Base-by-base conservation (phyloP, 2,329 filamentous ascomycete species). In the Acrocalymma vagum region DNA sequence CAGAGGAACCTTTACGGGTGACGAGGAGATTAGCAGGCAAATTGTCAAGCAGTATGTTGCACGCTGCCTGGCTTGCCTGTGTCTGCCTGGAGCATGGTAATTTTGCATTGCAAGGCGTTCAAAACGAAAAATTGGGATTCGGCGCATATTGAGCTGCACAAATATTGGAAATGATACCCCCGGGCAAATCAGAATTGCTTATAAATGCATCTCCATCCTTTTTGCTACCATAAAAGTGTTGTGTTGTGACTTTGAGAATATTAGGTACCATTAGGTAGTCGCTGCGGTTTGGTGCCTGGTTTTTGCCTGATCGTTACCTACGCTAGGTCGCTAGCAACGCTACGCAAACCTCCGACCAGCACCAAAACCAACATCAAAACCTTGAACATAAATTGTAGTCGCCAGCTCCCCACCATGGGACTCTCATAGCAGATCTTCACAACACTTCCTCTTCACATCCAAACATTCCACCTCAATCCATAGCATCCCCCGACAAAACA, bases 291-390 rank as follows among this genome's bases (percentile, higher is more conserved):
- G 61, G 35, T 64, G 63, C 65, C 65, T 67, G 62, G 48, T 28
- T n/a, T 40, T 44, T 65, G 65, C 65, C 65, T 67, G 53, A 49
- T 55, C 29, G 63, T 53, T 63, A 61, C 65, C 64, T 67, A 55
- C 38, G 32, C 24, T 42, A 41, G 53, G 29, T 38, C 26, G 27
- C n/a, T n/a, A n/a, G n/a, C n/a, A 46, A 48, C 52, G 48, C 48
- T 41, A 45, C n/a, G n/a, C 40, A 50, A 57, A 36, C 36, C 42
- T 42, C 39, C 37, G n/a, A n/a, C n/a, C n/a, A n/a, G n/a, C n/a
- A n/a, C n/a, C 45, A 50, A 17, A 29, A 17, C 16, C 34, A 48
- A 52, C 56, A 60, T 64, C 59, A 61, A 55, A 62, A 53, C 46
- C 42, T n/a, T n/a, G n/a, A n/a, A n/a, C n/a, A n/a, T n/a, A n/a